A percentile compares a stretch with the other conserved stretches of the same genome.
phyloP scores from a whole-genome alignment of 495 filamentous ascomycete species.

The Aspergillus campestris region DNA sequence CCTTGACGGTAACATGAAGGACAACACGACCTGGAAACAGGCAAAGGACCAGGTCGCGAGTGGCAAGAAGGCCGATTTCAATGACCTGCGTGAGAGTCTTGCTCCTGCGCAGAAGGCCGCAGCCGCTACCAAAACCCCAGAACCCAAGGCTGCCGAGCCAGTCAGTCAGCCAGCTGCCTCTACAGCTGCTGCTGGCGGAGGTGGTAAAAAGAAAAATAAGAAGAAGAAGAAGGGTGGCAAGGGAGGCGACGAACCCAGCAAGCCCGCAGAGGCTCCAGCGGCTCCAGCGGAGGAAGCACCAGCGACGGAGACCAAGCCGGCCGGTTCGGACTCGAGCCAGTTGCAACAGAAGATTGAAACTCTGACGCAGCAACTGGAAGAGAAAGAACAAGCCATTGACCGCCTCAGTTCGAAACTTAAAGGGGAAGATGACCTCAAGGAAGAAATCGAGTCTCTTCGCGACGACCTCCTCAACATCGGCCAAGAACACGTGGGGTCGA shows the following conservation, averaged over 20 bases:
- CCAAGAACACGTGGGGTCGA: conserved; percentile 73
- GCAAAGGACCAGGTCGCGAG: conserved; percentile 24
- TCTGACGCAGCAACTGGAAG: conserved; percentile 53
- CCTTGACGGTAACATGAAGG: conserved; percentile 27
- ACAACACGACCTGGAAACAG: conserved; percentile 27
- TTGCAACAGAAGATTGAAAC: conserved; percentile 44
- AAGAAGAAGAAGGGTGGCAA: conserved; percentile 84
- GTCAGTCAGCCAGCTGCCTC: conserved; percentile 16
- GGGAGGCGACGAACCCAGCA: conserved; percentile 30
- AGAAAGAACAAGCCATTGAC: conserved; percentile 66
- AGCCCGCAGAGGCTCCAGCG: conserved; percentile 19
- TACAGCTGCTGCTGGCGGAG: conserved; percentile 11
- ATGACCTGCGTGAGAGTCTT: conserved; percentile 28
- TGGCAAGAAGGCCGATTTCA: conserved; percentile 27
- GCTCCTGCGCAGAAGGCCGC: conserved; percentile 9
- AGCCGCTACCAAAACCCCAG: conserved; percentile 8
- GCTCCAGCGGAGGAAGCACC: conserved; percentile 11
- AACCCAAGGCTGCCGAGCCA: conserved; percentile 7
- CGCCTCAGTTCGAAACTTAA: conserved; percentile 55
- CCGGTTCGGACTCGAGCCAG: conserved; percentile 25
- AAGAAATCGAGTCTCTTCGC: conserved; percentile 77
- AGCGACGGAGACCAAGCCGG: conserved; percentile 16
- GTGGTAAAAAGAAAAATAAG: conserved; percentile 62
- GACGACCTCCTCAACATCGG: conserved; percentile 71
- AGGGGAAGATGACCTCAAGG: conserved; percentile 68